Evolutionary conservation across 1,284 basidiomycete genomes (phyloP).

Genomic region (Pascua sp.): DNA sequence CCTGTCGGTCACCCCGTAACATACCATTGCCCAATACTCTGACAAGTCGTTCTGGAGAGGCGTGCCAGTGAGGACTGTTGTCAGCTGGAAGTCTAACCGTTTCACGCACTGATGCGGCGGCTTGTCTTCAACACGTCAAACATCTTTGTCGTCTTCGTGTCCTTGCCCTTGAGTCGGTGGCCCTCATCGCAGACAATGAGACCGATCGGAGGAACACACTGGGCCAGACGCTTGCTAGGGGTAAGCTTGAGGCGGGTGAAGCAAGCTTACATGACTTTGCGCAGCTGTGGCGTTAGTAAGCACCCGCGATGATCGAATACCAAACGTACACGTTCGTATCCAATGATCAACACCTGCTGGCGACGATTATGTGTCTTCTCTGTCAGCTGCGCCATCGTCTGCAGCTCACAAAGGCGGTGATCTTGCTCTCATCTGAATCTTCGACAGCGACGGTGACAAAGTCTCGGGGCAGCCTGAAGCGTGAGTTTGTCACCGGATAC

Average conservation of each 20-base stretch:
- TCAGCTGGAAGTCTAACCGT: neutral
- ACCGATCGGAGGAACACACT: conserved; percentile 70
- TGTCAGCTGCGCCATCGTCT: conserved; percentile 31
- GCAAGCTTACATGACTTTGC: conserved; percentile 66
- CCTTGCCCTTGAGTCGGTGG: conserved; percentile 83
- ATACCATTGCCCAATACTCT: conserved; percentile 97
- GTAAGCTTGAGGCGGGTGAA: conserved; percentile 5
- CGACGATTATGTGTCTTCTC: conserved; percentile 56
- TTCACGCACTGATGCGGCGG: conserved; percentile 58
- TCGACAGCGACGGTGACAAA: conserved; percentile 69
- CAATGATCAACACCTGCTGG: conserved; percentile 83
- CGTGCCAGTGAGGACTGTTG: conserved; percentile 83
- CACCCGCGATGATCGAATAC: too few relatives aligned
- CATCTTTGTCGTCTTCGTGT: conserved; percentile 87
- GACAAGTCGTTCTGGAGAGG: conserved; percentile 95
- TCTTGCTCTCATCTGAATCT: conserved; percentile 62
- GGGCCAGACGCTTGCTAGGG: conserved; percentile 43
- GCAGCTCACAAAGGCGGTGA: conserved; percentile 73
- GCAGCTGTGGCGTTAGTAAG: conserved; percentile 53
- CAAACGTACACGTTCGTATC: conserved; percentile 68
- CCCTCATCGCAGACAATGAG: conserved; percentile 97
- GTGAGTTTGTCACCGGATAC: neutral
- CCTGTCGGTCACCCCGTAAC: too few relatives aligned
- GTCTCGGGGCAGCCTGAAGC: conserved; percentile 8
- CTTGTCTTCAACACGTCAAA: conserved; percentile 74